Evolutionary conservation across 2,329 filamentous ascomycete species (phyloP).

Genomic region (Trichoderma semiorbis): DNA sequence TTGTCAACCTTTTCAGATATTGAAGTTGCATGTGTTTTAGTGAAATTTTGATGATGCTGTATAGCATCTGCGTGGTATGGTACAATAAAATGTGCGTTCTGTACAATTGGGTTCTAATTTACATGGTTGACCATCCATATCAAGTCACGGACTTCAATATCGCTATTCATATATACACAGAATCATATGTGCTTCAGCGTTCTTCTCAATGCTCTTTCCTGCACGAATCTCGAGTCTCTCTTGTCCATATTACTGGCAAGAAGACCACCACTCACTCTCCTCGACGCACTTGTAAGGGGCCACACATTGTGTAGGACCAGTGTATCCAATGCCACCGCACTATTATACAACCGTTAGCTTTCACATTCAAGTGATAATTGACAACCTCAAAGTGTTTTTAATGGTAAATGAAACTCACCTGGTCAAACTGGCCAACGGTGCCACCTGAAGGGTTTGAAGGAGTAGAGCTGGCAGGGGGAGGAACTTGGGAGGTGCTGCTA

Average conservation of each 20-base stretch:
- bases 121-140: too few species aligned
- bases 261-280: constrained; percentile 23
- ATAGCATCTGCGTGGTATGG: background rate
- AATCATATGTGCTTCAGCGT: background rate
- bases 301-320: constrained; percentile 24
- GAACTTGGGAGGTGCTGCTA: background rate
- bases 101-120: too few species aligned
- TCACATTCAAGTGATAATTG: background rate
- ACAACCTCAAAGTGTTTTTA: background rate
- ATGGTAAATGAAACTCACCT: background rate
- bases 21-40: too few species aligned
- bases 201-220: background rate
- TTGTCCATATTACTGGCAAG: constrained; percentile 19
- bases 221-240: background rate
- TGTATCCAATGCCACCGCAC: constrained; percentile 27
- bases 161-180: background rate
- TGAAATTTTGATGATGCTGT: background rate
- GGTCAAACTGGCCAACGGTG: constrained; percentile 8
- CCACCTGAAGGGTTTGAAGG: background rate
- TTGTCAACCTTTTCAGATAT: background rate
- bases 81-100: too few species aligned
- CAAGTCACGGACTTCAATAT: too few species aligned
- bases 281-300: constrained; percentile 24
- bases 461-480: background rate
- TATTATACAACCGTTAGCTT: constrained; percentile 9